Conservation (phyloP, 495 filamentous ascomycete genomes). For the Neurospora discreta region DNA sequence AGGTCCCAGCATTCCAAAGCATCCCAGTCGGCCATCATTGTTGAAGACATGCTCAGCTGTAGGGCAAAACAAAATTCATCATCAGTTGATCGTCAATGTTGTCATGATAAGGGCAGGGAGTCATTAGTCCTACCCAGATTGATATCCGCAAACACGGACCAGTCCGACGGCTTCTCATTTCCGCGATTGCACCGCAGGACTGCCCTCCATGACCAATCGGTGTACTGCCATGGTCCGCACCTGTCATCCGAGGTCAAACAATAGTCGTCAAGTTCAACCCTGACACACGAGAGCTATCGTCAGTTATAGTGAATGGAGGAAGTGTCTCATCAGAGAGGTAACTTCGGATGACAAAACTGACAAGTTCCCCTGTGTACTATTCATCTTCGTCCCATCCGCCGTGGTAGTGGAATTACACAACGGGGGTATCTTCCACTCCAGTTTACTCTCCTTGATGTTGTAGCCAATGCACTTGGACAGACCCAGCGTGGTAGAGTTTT, state of each 20-base stretch:
- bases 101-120: rapidly evolving
- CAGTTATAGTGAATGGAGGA: background rate
- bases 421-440: background rate
- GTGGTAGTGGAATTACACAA: background rate
- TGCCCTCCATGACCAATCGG: too few relatives aligned
- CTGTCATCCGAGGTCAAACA: background rate
- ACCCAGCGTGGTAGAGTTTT: background rate
- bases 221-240: background rate
- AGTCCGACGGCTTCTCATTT: background rate
- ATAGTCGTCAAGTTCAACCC: background rate
- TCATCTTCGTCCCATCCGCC: background rate
- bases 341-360: background rate
- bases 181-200: background rate
- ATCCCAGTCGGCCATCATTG: background rate
- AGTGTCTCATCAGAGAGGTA: background rate
- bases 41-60: background rate
- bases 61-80: background rate
- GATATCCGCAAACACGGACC: background rate
- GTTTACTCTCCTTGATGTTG: background rate
- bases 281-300: background rate
- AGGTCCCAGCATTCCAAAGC: background rate
- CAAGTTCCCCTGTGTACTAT: background rate
- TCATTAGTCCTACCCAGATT: background rate
- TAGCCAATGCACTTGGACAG: background rate
- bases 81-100: background rate